Evolutionary conservation across 2,329 filamentous ascomycete species (phyloP), one percentile per base, ranked within the genome.

Genomic region (Xylariaceae sp.): DNA sequence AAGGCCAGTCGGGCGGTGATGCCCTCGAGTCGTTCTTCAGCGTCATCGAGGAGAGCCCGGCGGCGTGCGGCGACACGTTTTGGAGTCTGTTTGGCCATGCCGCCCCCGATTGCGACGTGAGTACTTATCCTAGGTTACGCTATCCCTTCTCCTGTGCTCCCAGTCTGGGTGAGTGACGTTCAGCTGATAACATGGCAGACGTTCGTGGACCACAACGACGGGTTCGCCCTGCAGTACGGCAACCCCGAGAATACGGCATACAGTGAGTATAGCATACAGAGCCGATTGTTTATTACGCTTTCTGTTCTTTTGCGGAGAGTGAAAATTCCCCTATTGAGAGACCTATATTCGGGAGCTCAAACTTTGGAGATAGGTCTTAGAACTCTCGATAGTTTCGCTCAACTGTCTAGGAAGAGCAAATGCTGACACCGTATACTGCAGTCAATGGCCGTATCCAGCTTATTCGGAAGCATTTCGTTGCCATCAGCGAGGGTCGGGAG

Each of bases 31-130:
- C 70, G 1, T 80, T 77, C 67, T 78, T 75, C 59, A 64, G 67
- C 20, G 66, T 73, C 46, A 71, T 80, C 56, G 73, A 79, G 56
- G 62, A 65, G 41, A 74, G 68, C 20, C 70, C 72, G 0, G 69
- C 70, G 0, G 73, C 73, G 2, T 70, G 68, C 3, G 78, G 78
- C 2, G 75, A 77, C 62, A 62, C 74, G 20, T 78, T 79, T 64
- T 79, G 77, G 77, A 78, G 75, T 57, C 62, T 79, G 29, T 81
- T 80, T 55, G 74, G 74, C 21, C 75, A 74, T 50, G 73, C 79
- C 53, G 70, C 74, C 10, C 76, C 76, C 0, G 70, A 79, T 62
- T 80, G 78, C 60, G 63, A 63, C 50, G 76, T 76, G 61, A 67
- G 71, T 65, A 9, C 14, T 43, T 21, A 26, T 26, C 23, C 23